phyloP scores from a whole-genome alignment of 2,329 filamentous ascomycete genomes.

The Botrytis porri region DNA sequence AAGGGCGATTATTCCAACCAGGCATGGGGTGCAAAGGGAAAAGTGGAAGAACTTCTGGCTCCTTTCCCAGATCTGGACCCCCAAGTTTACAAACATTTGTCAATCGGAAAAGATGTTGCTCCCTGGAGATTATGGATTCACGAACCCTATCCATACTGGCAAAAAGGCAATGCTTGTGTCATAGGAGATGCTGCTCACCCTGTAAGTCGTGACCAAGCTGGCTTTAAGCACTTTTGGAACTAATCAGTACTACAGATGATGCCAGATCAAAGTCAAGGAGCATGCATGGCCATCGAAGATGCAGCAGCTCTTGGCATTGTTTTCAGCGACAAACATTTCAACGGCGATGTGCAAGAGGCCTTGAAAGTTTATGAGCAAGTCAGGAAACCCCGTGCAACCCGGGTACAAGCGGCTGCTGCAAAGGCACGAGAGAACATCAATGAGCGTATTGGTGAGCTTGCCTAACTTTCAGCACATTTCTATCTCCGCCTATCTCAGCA shows the following conservation, averaged over 20 bases:
- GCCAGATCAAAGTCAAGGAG: slow-evolving; percentile 64
- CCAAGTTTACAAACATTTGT: slow-evolving; percentile 55
- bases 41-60: slow-evolving; percentile 56
- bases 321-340: slow-evolving; percentile 41
- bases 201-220: background rate
- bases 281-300: slow-evolving; percentile 44
- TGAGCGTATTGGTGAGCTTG: slow-evolving; percentile 58
- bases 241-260: slow-evolving; percentile 48
- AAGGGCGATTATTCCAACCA: slow-evolving; percentile 59
- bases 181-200: slow-evolving; percentile 67
- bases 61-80: slow-evolving; percentile 59
- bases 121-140: slow-evolving; percentile 67
- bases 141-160: slow-evolving; percentile 57
- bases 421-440: slow-evolving; percentile 61
- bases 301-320: slow-evolving; percentile 41
- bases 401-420: slow-evolving; percentile 55
- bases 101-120: slow-evolving; percentile 59
- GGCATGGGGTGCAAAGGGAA: slow-evolving; percentile 54
- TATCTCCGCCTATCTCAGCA: background rate
- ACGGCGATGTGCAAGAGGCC: slow-evolving; percentile 47
- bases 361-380: slow-evolving; percentile 52
- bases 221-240: background rate
- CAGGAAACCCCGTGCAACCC: slow-evolving; percentile 52
- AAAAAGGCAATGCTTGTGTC: slow-evolving; percentile 51
- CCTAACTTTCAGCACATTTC: background rate